phyloP scores from a whole-genome alignment of 345 rosid genomes.

The Linum lewisii region DNA sequence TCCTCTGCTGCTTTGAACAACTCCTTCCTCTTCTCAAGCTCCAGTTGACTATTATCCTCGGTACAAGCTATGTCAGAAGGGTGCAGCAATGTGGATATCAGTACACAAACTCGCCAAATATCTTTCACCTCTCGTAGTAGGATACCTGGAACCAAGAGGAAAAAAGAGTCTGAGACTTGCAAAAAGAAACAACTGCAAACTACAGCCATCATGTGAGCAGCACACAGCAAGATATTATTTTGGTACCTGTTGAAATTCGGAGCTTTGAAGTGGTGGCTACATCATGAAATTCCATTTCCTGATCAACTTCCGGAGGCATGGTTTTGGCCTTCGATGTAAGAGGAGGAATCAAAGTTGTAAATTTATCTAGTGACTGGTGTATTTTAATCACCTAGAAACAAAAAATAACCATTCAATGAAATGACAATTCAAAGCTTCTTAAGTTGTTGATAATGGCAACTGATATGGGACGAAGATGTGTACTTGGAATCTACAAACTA shows the following conservation, averaged over 20 bases:
- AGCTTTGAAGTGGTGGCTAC: slow-evolving; percentile 39
- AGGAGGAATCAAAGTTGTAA: slow-evolving; percentile 47
- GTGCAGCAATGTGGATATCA: slow-evolving; percentile 48
- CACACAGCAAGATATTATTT: slow-evolving; percentile 6
- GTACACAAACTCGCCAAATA: slow-evolving; percentile 72
- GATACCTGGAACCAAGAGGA: slow-evolving; percentile 39
- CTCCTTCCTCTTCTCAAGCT: slow-evolving; percentile 42
- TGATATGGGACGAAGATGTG: slow-evolving; percentile 1
- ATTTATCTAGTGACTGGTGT: slow-evolving; percentile 45
- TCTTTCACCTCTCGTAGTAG: slow-evolving; percentile 73
- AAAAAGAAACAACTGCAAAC: slow-evolving; percentile 1
- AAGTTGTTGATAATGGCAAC: background rate
- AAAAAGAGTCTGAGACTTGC: slow-evolving; percentile 4
- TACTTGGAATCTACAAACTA: no score
- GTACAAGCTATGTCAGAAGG: slow-evolving; percentile 28
- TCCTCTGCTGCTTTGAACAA: slow-evolving; percentile 40
- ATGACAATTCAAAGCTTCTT: slow-evolving; percentile 1
- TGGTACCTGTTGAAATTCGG: slow-evolving; percentile 58
- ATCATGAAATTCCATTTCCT: slow-evolving; percentile 39
- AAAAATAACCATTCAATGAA: slow-evolving; percentile 5
- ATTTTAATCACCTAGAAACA: slow-evolving; percentile 54
- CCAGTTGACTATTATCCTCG: slow-evolving; percentile 27
- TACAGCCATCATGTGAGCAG: no score
- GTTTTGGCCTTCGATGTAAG: slow-evolving; percentile 35
- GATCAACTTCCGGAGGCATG: slow-evolving; percentile 34